Evolutionary conservation across 495 filamentous ascomycete species (phyloP), one percentile per base, ranked within the genome.

Genomic region (Talaromyces borbonicus): DNA sequence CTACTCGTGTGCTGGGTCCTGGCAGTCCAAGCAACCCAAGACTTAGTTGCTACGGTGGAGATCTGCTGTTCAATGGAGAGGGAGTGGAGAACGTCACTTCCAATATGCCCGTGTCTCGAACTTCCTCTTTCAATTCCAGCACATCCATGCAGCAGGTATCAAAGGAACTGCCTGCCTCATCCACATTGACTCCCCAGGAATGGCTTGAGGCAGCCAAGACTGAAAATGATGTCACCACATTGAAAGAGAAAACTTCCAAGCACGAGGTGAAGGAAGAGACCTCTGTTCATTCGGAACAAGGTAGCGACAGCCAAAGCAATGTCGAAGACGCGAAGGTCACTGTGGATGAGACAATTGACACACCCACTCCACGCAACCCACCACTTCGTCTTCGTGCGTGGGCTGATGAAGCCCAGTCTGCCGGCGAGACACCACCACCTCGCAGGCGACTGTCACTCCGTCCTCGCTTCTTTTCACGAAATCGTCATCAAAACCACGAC

Each of bases 181-280:
- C 59, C 3, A 62, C 63, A 5, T 46, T 69, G 7, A 66, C 65
- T 2, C 60, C 68, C 7, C 62, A 66, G 32, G 68, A 71, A 24
- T 71, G 68, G 68, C 36, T 71, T 40, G 68, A 67, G 23, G 68
- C 68, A 14, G 38, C 37, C n/a, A 49, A 42, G 27, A 19, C 29
- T 4, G 36, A 49, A 35, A 15, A 25, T n/a, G 11, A 19, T 19
- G 7, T 12, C 19, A 24, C 30, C 8, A 20, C 33, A 20, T 7
- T 8, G 27, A 9, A 32, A 9, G 3, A 15, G 9, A 25, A 30
- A 7, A 33, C 8, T n/a, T 11, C 18, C 15, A 18, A 26, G 44
- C 20, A 24, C 11, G 27, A 19, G 8, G n/a, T 20, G 4, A 20
- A 36, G 11, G 44, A 47, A 14, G n/a, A 11, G n/a, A 16, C 15